Evolutionary conservation across 2,329 filamentous ascomycete genomes (phyloP).

Genomic region (Monilinia vaccinii-corymbosi): DNA sequence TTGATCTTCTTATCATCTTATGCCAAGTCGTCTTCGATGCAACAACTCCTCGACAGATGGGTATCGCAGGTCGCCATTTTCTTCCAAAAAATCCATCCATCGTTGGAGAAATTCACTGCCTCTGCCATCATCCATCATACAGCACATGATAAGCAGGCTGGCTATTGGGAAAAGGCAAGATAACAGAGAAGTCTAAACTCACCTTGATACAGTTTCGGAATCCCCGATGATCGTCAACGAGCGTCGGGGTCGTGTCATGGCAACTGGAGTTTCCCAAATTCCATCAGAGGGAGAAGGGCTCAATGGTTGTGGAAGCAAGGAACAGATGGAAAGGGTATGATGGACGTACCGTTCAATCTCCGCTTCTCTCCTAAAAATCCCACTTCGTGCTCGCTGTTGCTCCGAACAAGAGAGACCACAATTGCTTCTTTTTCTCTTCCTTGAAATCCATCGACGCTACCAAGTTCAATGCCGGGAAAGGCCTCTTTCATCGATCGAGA

Average conservation of each 20-base stretch:
- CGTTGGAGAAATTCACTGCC: constrained; percentile 76
- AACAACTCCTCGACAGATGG: constrained; percentile 48
- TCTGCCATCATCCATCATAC: constrained; percentile 40
- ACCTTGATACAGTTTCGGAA: constrained; percentile 75
- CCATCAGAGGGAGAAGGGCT: not conserved
- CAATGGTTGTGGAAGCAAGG: not conserved
- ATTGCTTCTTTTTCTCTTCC: constrained; percentile 95
- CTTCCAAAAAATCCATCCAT: constrained; percentile 90
- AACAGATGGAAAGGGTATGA: not conserved
- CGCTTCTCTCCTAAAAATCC: constrained; percentile 91
- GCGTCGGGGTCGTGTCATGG: constrained; percentile 90
- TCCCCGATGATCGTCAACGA: constrained; percentile 89
- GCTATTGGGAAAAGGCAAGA: constrained; percentile 2
- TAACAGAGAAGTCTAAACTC: constrained; percentile 36
- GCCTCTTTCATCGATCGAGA: constrained; percentile 67
- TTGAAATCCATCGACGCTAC: constrained; percentile 94
- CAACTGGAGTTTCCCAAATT: constrained; percentile 48
- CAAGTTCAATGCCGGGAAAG: constrained; percentile 83
- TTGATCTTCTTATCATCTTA: too few species aligned
- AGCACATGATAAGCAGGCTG: constrained; percentile 12
- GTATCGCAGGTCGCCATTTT: constrained; percentile 83
- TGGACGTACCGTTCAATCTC: constrained; percentile 72
- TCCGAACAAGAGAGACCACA: constrained; percentile 86
- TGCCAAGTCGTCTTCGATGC: not conserved
- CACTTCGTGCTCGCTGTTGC: constrained; percentile 78